A percentile compares a stretch with the other conserved stretches of the same genome.
Conservation (phyloP, 768 basidiomycete species). For the Strobilomyces confusus region DNA sequence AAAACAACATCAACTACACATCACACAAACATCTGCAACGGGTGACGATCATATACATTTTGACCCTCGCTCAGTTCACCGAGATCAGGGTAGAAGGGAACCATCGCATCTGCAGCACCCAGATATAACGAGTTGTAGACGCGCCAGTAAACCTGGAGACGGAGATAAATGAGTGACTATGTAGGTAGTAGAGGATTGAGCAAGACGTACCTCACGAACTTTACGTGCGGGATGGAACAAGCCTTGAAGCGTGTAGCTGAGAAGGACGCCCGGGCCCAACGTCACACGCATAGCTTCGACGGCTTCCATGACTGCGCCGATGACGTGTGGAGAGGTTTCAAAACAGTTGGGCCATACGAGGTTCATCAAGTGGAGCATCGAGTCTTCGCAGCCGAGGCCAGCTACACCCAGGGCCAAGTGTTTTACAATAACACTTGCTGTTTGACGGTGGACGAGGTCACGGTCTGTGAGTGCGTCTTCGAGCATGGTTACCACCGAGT, state of each 20-base stretch:
- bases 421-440: slow-evolving; percentile 97
- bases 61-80: slow-evolving; percentile 88
- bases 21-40: slow-evolving; percentile 80
- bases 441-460: slow-evolving; percentile 97
- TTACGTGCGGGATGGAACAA: slow-evolving; percentile 96
- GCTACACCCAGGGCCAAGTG: slow-evolving; percentile 96
- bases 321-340: slow-evolving; percentile 96
- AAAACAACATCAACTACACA: slow-evolving; percentile 5
- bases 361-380: slow-evolving; percentile 96
- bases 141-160: slow-evolving; percentile 75
- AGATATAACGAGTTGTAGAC: slow-evolving; percentile 94
- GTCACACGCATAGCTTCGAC: slow-evolving; percentile 97
- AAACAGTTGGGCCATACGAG: slow-evolving; percentile 99
- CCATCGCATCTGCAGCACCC: slow-evolving; percentile 85
- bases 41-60: slow-evolving; percentile 83
- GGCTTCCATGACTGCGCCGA: slow-evolving; percentile 97
- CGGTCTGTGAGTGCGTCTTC: slow-evolving; percentile 98
- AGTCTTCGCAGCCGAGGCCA: slow-evolving; percentile 96
- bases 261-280: slow-evolving; percentile 86
- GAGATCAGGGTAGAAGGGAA: slow-evolving; percentile 92
- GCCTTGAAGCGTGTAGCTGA: slow-evolving; percentile 92
- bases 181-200: not conserved
- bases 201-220: slow-evolving; percentile 79
- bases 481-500: slow-evolving; percentile 96
- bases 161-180: slow-evolving; percentile 1